Base-by-base conservation (phyloP, 768 basidiomycete species). In the Pleurotus djamor region DNA sequence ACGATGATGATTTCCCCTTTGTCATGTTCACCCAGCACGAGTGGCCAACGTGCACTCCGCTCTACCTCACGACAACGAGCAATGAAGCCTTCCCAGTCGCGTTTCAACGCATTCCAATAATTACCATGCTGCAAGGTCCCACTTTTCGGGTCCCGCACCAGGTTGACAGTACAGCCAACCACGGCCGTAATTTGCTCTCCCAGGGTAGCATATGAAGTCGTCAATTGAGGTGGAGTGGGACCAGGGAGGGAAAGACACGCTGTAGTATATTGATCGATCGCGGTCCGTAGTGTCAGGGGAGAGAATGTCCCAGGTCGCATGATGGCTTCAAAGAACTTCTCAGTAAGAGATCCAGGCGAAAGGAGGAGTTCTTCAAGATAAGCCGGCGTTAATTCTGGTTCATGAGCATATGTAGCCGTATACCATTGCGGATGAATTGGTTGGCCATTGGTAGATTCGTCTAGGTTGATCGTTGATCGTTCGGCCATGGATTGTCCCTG, bases 81-180 rank as follows among this genome's bases (percentile, higher is more conserved):
- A 61, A 96, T 86, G 66, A 98, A 96, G 3, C 96, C 94, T 67
- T 98, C 91, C 96, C 96, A 98, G 65, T 98, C 95, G 48, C 91
- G 77, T 70, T 92, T 95, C 65, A 97, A 72, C 0, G 89, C 86
- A 64, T 84, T 89, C 86, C 92, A 89, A 68, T 93, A 94, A 47
- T 86, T 87, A 48, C 85, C 84, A 67, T 93, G 80, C 63, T 89
- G 86, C 48, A 85, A 79, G 38, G 88, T 88, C 13, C 94, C 94
- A 2, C 92, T 94, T 61, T 89, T 85, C 0, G 87, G 79, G 66
- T 92, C 89, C 44, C 81, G 80, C 62, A 84, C 82, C 37, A 96
- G 77, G 57, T 79, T 80, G 52, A 98, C 89, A 0, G 91, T 89
- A 66, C 90, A 92, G 0, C 94, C 96, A 32, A 98, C 93, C 14